These are phyloP conservation scores for Triticum monococcum DNA, from an alignment of 176 grass and related monocot genomes.

Conservation along the genomic window DNA sequence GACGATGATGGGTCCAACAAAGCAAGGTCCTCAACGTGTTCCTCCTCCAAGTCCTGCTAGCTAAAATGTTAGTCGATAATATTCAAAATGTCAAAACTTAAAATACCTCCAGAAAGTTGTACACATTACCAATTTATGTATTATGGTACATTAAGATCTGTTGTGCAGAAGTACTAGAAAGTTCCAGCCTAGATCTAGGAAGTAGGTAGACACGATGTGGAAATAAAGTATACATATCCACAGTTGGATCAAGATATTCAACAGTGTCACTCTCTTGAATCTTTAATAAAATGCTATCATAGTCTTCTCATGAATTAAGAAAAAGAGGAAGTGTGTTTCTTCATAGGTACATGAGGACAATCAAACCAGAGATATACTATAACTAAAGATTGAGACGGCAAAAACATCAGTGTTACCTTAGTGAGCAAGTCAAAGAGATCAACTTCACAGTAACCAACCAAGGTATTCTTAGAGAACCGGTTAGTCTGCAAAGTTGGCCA, in stretches of 20 bases:
- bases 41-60: conserved; percentile 70
- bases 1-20: conserved; percentile 80
- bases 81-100: conserved; percentile 19
- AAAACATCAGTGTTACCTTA: conserved; percentile 53
- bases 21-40: conserved; percentile 61
- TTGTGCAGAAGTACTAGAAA: not conserved
- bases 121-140: not conserved
- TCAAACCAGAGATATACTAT: not conserved
- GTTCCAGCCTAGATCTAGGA: not conserved
- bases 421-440: conserved; percentile 81
- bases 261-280: not conserved
- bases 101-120: not conserved
- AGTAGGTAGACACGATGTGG: not conserved
- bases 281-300: not conserved
- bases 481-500: conserved; percentile 66
- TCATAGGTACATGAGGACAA: not conserved
- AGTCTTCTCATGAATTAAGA: not conserved
- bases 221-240: not conserved
- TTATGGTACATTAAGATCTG: not conserved
- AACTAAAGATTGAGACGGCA: not conserved
- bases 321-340: not conserved
- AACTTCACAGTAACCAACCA: conserved; percentile 97
- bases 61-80: not conserved
- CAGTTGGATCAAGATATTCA: not conserved
- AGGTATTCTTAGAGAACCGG: conserved; percentile 82